phyloP scores from a whole-genome alignment of 805 yeast species.

The Metschnikowia sp. region DNA sequence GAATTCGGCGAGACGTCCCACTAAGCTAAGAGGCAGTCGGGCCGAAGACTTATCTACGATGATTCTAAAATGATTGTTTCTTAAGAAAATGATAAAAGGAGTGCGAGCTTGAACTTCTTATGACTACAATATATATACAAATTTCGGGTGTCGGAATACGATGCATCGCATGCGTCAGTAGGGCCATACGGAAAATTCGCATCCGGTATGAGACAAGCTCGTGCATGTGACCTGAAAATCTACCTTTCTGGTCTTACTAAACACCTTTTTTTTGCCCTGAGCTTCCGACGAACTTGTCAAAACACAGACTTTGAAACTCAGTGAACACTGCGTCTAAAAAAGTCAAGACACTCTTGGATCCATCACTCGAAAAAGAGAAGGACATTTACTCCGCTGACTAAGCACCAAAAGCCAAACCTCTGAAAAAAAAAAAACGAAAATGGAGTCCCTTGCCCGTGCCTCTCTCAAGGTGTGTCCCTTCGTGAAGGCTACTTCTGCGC shows the following conservation, averaged over 20 bases:
- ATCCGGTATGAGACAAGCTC: conserved; percentile 4
- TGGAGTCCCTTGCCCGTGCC: conserved; percentile 79
- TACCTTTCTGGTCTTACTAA: neutral
- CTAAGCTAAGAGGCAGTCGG: too few species aligned
- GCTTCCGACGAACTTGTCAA: neutral
- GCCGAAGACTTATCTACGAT: too few species aligned
- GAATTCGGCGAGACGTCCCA: neutral
- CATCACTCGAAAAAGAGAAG: too few species aligned
- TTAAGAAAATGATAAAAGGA: too few species aligned
- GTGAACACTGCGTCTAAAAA: neutral
- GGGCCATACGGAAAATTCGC: neutral
- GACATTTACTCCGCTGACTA: too few species aligned
- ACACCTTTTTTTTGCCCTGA: neutral
- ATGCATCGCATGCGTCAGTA: neutral
- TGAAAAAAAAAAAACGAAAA: conserved; percentile 21
- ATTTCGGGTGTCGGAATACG: too few species aligned
- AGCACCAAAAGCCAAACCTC: neutral
- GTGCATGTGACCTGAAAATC: conserved; percentile 3
- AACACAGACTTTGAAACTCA: neutral
- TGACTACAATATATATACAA: too few species aligned
- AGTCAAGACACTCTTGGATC: neutral
- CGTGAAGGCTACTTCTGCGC: conserved; percentile 58
- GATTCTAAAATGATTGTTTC: too few species aligned
- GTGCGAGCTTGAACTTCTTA: too few species aligned
- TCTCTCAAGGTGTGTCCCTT: conserved; percentile 84